Conservation (phyloP, 768 basidiomycete species). For the Lentinula detonsa region DNA sequence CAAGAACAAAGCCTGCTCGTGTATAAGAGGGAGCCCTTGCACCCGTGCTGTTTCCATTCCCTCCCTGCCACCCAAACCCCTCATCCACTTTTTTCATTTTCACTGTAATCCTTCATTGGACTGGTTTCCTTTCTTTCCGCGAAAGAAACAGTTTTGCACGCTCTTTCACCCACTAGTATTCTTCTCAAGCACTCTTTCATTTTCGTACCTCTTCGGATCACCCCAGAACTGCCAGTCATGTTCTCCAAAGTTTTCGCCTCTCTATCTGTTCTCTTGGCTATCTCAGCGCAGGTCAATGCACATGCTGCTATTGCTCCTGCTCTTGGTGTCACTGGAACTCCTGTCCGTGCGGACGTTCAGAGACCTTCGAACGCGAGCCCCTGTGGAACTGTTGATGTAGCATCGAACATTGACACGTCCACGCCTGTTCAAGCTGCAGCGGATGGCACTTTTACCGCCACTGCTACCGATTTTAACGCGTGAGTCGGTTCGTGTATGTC, state of each 20-base stretch:
- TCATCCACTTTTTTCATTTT: not conserved
- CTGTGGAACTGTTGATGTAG: slow-evolving; percentile 13
- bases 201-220: not conserved
- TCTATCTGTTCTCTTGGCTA: not conserved
- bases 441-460: slow-evolving; percentile 22
- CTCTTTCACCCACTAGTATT: not conserved
- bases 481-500: slow-evolving; percentile 11
- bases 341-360: slow-evolving; percentile 13
- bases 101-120: slow-evolving; percentile 1
- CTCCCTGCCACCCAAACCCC: not conserved
- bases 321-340: slow-evolving; percentile 10
- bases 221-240: slow-evolving; percentile 5
- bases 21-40: not conserved
- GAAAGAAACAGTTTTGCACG: slow-evolving; percentile 5
- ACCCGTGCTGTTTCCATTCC: not conserved
- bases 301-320: not conserved
- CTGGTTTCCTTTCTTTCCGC: slow-evolving; percentile 5
- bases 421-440: slow-evolving; percentile 15
- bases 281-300: slow-evolving; percentile 3
- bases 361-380: slow-evolving; percentile 12
- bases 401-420: slow-evolving; percentile 14
- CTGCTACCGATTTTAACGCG: slow-evolving; percentile 28
- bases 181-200: not conserved
- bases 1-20: too few relatives aligned
- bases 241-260: slow-evolving; percentile 5